Evolutionary conservation across 2,329 filamentous ascomycete genomes (phyloP).

Genomic region (Neopestalotiopsis rosae): DNA sequence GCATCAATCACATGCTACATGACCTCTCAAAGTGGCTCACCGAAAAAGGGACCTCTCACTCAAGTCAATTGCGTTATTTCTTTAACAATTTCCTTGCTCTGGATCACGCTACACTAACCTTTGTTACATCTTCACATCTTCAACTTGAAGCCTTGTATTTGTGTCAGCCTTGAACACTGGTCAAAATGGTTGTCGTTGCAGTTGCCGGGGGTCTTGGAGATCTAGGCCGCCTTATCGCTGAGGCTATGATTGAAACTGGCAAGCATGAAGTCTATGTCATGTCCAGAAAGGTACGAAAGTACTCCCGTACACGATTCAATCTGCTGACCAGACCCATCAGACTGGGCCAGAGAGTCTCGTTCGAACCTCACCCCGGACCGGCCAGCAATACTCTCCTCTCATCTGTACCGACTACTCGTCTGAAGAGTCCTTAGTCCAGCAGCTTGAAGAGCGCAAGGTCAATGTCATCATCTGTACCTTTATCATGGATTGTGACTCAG

Average conservation of each 20-base stretch:
- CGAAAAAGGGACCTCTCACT: background rate
- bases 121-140: background rate
- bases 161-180: slow-evolving; percentile 2
- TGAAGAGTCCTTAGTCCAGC: slow-evolving; percentile 25
- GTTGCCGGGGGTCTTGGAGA: slow-evolving; percentile 34
- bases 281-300: slow-evolving; percentile 31
- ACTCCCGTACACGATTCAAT: background rate
- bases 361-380: slow-evolving; percentile 28
- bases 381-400: slow-evolving; percentile 27
- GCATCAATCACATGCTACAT: background rate
- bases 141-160: slow-evolving; percentile 4
- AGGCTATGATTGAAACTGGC: slow-evolving; percentile 31
- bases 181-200: slow-evolving; percentile 32
- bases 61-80: background rate
- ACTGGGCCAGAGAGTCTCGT: slow-evolving; percentile 18
- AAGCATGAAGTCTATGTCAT: slow-evolving; percentile 33
- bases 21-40: background rate
- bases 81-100: background rate
- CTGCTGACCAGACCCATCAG: slow-evolving; percentile 19
- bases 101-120: background rate
- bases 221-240: slow-evolving; percentile 30
- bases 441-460: slow-evolving; percentile 29
- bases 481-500: slow-evolving; percentile 34
- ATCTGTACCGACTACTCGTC: slow-evolving; percentile 36
- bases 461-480: slow-evolving; percentile 40